A percentile compares a stretch with the other conserved stretches of the same genome.
These are phyloP conservation scores for Polygonum aviculare DNA, from an alignment of 148 eudicot genomes.

Conservation along the genomic window DNA sequence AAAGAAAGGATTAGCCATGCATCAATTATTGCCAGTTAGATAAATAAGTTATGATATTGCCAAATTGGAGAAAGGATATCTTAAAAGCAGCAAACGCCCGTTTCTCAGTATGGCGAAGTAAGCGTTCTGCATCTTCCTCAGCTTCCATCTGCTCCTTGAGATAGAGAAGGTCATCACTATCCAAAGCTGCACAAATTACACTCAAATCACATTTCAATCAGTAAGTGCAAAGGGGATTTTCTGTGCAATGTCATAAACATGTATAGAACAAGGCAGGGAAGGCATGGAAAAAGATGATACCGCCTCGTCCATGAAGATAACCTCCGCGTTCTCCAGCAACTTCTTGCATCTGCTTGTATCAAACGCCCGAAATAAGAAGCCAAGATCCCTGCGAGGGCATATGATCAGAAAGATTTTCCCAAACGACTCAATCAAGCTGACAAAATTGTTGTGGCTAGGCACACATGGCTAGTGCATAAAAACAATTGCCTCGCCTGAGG, in stretches of 20 bases:
- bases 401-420: conserved; percentile 57
- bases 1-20: background rate
- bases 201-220: conserved; percentile 14
- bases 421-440: conserved; percentile 14
- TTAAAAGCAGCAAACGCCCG: conserved; percentile 97
- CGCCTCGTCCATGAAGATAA: conserved; percentile 98
- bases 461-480: too few species aligned
- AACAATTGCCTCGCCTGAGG: too few species aligned
- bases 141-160: conserved; percentile 99
- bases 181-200: conserved; percentile 71
- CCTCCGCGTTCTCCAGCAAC: conserved; percentile 99
- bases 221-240: background rate
- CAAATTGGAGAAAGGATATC: conserved; percentile 49
- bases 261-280: background rate
- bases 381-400: conserved; percentile 99
- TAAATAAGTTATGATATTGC: background rate
- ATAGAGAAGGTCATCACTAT: conserved; percentile 96
- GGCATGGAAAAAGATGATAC: conserved; percentile 22
- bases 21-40: background rate
- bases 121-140: conserved; percentile 97
- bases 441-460: background rate
- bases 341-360: conserved; percentile 93
- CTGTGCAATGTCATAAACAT: background rate
- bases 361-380: conserved; percentile 59
- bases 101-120: conserved; percentile 88